Evolutionary conservation across 164 flowering plant genomes (phyloP).

Genomic region (Dillenia suffruticosa): DNA sequence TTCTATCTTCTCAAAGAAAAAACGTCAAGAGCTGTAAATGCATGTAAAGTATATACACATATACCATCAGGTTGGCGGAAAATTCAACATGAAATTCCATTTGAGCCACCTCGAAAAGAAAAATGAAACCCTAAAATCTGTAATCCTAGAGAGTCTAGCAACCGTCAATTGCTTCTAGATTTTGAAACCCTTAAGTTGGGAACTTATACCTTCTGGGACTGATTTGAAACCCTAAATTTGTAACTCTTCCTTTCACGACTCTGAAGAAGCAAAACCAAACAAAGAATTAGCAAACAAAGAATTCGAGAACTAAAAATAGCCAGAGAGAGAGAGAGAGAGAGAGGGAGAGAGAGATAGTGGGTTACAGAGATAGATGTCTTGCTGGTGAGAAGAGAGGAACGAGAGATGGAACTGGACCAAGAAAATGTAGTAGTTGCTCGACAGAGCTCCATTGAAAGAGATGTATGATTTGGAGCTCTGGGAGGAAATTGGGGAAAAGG

Average conservation of each 20-base stretch:
- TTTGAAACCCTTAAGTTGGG: not conserved
- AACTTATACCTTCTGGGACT: conserved; percentile 33
- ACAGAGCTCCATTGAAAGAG: conserved; percentile 34
- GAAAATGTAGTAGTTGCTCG: conserved; percentile 30
- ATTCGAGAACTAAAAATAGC: not conserved
- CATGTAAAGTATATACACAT: too few species aligned
- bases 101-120: too few species aligned
- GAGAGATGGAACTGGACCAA: conserved; percentile 42
- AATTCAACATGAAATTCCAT: too few species aligned
- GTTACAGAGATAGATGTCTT: conserved; percentile 15
- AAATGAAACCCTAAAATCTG: too few species aligned
- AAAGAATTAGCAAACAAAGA: not conserved
- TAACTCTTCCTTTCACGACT: conserved; percentile 15
- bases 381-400: conserved; percentile 30
- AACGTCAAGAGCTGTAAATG: too few species aligned
- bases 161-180: too few species aligned
- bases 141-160: not conserved
- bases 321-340: not conserved
- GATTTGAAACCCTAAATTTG: conserved; percentile 29
- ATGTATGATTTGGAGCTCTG: not conserved
- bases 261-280: conserved; percentile 12
- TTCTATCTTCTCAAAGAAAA: too few species aligned
- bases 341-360: conserved; percentile 6
- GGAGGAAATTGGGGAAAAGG: not conserved
- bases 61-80: too few species aligned